Base-by-base conservation (phyloP, 805 yeast genomes). In the Lipomyces sp. region DNA sequence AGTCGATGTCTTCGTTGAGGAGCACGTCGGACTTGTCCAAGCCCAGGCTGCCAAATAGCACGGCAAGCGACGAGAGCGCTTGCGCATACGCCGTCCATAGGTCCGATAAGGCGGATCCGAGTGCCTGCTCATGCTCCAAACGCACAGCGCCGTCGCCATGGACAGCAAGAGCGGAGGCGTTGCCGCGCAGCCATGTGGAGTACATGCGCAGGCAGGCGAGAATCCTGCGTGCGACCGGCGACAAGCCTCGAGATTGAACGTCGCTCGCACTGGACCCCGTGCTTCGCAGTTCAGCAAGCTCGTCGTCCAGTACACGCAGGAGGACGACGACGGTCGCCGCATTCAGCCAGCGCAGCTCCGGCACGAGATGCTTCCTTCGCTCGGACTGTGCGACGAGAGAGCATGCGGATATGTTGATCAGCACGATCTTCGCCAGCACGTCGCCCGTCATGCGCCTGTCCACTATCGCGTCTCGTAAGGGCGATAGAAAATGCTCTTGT, bases 1-100 rank as follows among this genome's bases (percentile, higher is more conserved):
- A 13, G 21, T 55, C 60, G 13, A 55, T 49, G 34, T 57, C 60
- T 18, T 57, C 60, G 8, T 40, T 39, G 11, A 57, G 47, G 8
- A 55, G 43, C 14, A 47, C 43, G 16, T 55, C 60, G 16, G 43
- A 37, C 28, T 29, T 29, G 28, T 43, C 53, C 16, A 38, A 33
- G 4, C 44, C 8, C 19, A 35, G 32, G n/a, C 21, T 33, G 21
- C 45, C 47, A 26, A 47, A 53, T n/a, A 38, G 16, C 5, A 21
- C 18, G 6, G 45, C 34, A 18, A 47, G 19, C 14, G 45, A n/a
- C 11, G 57, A 31, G 32, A 54, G 24, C 16, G 53, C 39, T 19
- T 22, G 37, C n/a, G 49, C 39, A 23, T 47, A 54, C 14, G 19
- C 47, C 3, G 10, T 32, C 57, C 58, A 53, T 24, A 53, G 22